A percentile compares a stretch with the other conserved stretches of the same genome.
These are phyloP conservation scores for Sporisorium sorghi DNA, from an alignment of 1,284 basidiomycete genomes.

Conservation along the genomic window DNA sequence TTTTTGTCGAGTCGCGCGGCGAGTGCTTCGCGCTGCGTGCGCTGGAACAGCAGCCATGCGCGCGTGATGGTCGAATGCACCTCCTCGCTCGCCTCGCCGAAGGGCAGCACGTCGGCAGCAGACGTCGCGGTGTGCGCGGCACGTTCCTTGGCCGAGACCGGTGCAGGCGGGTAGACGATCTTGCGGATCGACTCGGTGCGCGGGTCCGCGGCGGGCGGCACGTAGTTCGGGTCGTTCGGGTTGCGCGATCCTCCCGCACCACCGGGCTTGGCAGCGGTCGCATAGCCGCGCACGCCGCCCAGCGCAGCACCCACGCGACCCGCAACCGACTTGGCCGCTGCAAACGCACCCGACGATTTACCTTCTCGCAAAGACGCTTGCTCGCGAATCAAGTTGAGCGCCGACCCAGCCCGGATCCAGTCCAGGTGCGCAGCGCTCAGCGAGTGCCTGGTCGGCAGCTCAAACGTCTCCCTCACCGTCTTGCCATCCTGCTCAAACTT, in stretches of 20 bases:
- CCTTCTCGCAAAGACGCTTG: conserved; percentile 39
- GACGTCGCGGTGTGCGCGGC: conserved; percentile 32
- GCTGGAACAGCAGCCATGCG: conserved; percentile 85
- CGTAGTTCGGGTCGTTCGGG: conserved; percentile 65
- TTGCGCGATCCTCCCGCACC: conserved; percentile 33
- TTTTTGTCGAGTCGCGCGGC: conserved; percentile 50
- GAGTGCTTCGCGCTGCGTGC: conserved; percentile 76
- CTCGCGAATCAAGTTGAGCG: conserved; percentile 66
- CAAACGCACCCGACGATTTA: conserved; percentile 34
- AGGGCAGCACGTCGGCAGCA: conserved; percentile 41
- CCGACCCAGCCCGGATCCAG: conserved; percentile 68
- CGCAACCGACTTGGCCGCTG: conserved; percentile 29
- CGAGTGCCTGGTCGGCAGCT: conserved; percentile 65
- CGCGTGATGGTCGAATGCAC: conserved; percentile 93
- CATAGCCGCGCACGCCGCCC: conserved; percentile 55
- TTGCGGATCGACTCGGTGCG: conserved; percentile 61
- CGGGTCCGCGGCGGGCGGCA: conserved; percentile 51
- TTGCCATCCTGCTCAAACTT: conserved; percentile 61
- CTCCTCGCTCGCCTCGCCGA: conserved; percentile 71
- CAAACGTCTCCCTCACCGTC: conserved; percentile 60
- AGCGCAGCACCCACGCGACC: conserved; percentile 29
- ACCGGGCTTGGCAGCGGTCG: conserved; percentile 45
- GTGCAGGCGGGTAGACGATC: conserved; percentile 59
- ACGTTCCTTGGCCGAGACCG: conserved; percentile 38
- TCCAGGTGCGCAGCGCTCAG: conserved; percentile 61